Conservation (phyloP, 169 alveolate species). For the Eimeria tenella region DNA sequence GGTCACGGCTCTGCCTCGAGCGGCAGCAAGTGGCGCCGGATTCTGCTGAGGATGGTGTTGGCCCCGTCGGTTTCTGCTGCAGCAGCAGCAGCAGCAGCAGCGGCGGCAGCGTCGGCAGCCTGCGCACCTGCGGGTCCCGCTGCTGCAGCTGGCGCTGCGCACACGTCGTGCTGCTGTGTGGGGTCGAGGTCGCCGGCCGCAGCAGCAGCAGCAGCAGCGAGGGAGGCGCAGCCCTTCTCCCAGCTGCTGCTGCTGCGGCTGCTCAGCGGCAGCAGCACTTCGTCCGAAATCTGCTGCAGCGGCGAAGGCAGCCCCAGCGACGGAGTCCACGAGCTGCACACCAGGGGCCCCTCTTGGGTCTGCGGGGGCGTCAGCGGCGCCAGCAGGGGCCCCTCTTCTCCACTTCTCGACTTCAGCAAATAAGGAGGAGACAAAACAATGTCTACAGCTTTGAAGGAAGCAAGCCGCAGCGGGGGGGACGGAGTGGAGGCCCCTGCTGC, state of each 20-base stretch:
- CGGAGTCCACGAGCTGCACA: background rate
- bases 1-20: background rate
- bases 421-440: conserved; percentile 22
- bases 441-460: background rate
- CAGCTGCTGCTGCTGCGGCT: conserved; percentile 29
- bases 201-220: conserved; percentile 9
- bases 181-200: too few relatives aligned
- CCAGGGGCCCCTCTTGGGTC: conserved; percentile 19
- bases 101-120: background rate
- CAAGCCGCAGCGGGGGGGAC: conserved; percentile 30
- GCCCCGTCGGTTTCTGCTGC: conserved; percentile 15
- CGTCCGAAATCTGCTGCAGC: conserved; percentile 8
- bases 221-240: background rate
- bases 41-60: conserved; percentile 18
- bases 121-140: background rate
- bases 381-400: background rate
- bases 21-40: conserved; percentile 11
- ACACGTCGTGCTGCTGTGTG: background rate
- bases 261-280: conserved; percentile 31
- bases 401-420: background rate
- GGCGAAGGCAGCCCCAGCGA: background rate
- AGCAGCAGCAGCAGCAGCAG: background rate
- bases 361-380: conserved; percentile 47
- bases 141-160: conserved; percentile 36
- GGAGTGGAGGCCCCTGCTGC: conserved; percentile 5